Evolutionary conservation across 495 filamentous ascomycete species (phyloP).

Genomic region (Alectoria sarmentosa): DNA sequence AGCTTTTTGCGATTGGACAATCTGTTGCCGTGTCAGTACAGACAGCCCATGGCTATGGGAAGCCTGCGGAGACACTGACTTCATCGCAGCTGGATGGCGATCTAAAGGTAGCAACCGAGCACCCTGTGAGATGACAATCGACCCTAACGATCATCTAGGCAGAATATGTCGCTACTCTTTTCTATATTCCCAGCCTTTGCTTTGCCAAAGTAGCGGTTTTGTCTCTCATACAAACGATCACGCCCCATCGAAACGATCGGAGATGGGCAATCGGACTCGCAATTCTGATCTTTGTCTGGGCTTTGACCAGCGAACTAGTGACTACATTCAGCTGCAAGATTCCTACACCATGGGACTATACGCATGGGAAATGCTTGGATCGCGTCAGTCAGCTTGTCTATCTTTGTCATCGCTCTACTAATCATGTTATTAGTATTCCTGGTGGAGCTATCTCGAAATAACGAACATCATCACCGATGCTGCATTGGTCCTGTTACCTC

Average conservation of each 20-base stretch:
- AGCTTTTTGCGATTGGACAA: slow-evolving; percentile 11
- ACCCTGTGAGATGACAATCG: no score
- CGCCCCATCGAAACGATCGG: no score
- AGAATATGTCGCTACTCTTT: no score
- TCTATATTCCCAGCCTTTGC: no score
- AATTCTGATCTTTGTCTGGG: no score
- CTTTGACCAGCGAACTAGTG: no score
- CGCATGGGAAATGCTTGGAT: neutral
- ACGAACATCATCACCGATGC: slow-evolving; percentile 39
- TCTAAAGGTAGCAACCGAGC: no score
- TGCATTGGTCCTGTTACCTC: slow-evolving; percentile 35
- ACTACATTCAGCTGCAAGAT: no score
- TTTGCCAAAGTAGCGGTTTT: no score
- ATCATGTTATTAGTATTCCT: neutral
- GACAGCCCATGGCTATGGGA: slow-evolving; percentile 1
- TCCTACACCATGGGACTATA: slow-evolving; percentile 10
- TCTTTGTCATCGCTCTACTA: neutral
- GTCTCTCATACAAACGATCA: no score
- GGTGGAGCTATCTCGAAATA: slow-evolving; percentile 36
- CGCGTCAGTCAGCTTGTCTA: neutral
- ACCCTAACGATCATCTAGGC: no score
- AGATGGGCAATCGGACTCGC: no score
- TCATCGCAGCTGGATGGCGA: neutral
- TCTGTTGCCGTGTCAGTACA: slow-evolving; percentile 3
- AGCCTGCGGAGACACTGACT: neutral